phyloP scores from a whole-genome alignment of 1,139 yeast species.

The Yamadazyma oceani region DNA sequence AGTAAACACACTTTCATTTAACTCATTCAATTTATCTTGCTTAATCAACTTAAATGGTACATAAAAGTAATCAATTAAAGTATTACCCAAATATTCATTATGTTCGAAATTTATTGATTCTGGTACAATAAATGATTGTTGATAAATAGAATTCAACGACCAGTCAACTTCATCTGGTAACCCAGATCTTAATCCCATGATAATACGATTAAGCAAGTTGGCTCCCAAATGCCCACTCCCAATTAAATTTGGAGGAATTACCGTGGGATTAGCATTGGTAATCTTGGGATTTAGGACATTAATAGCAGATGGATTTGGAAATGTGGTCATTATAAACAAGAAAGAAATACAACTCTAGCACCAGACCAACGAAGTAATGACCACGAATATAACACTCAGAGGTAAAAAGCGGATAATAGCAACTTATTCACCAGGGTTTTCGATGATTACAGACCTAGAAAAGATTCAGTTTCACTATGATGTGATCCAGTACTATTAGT shows the following conservation, averaged over 20 bases:
- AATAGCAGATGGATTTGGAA: constrained; percentile 1
- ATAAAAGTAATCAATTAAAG: constrained; percentile 46
- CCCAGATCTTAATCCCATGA: constrained; percentile 63
- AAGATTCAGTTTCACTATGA: too few species aligned
- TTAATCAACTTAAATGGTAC: constrained; percentile 29
- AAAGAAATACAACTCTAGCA: too few species aligned
- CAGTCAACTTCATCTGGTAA: constrained; percentile 62
- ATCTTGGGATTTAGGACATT: constrained; percentile 1
- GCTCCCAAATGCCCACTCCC: constrained; percentile 58
- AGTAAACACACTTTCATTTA: constrained; percentile 37
- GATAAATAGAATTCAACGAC: constrained; percentile 62
- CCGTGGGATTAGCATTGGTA: not conserved
- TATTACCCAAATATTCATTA: constrained; percentile 49
- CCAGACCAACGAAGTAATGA: too few species aligned
- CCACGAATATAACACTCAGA: too few species aligned
- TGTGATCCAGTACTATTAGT: too few species aligned
- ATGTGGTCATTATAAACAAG: not conserved
- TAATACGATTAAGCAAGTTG: constrained; percentile 56
- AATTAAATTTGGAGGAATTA: constrained; percentile 4
- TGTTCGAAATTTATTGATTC: constrained; percentile 49
- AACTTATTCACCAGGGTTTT: too few species aligned
- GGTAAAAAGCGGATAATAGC: too few species aligned
- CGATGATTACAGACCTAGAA: too few species aligned
- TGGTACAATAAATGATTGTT: constrained; percentile 53
- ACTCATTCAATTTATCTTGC: constrained; percentile 22